Conservation (phyloP, 2,329 filamentous ascomycete genomes). For the Ceratocystis papillata region DNA sequence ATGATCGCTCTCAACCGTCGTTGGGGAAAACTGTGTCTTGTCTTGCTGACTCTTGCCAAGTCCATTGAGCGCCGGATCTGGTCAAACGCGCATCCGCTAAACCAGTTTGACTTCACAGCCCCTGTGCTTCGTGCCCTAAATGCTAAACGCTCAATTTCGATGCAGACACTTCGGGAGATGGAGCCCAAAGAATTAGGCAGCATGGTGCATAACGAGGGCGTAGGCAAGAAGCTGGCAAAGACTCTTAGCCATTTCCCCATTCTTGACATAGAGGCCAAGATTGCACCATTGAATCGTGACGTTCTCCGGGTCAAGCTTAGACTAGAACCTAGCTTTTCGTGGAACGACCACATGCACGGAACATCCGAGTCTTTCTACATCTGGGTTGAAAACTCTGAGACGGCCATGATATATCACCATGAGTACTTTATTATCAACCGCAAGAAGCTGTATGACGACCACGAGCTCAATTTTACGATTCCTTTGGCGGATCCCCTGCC, state of each 20-base stretch:
- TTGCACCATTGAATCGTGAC: conserved; percentile 87
- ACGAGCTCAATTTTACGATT: conserved; percentile 96
- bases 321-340: conserved; percentile 79
- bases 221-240: conserved; percentile 70
- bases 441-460: conserved; percentile 86
- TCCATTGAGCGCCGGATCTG: conserved; percentile 94
- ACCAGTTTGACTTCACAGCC: conserved; percentile 84
- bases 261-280: conserved; percentile 80
- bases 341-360: conserved; percentile 90
- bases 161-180: conserved; percentile 87
- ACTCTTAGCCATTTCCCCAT: conserved; percentile 88
- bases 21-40: conserved; percentile 92
- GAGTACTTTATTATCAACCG: conserved; percentile 91
- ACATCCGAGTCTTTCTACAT: conserved; percentile 95
- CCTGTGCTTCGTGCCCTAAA: conserved; percentile 77
- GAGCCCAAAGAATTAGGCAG: conserved; percentile 79
- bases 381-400: conserved; percentile 98
- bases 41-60: conserved; percentile 83
- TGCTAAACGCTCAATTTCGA: conserved; percentile 61
- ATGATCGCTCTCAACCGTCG: conserved; percentile 93
- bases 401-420: conserved; percentile 93
- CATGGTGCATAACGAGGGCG: conserved; percentile 80
- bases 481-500: conserved; percentile 86
- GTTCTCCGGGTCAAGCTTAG: conserved; percentile 83
- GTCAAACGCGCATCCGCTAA: conserved; percentile 88